Evolutionary conservation across 202 grass and related monocot species (phyloP).

Genomic region (Musa balbisiana): DNA sequence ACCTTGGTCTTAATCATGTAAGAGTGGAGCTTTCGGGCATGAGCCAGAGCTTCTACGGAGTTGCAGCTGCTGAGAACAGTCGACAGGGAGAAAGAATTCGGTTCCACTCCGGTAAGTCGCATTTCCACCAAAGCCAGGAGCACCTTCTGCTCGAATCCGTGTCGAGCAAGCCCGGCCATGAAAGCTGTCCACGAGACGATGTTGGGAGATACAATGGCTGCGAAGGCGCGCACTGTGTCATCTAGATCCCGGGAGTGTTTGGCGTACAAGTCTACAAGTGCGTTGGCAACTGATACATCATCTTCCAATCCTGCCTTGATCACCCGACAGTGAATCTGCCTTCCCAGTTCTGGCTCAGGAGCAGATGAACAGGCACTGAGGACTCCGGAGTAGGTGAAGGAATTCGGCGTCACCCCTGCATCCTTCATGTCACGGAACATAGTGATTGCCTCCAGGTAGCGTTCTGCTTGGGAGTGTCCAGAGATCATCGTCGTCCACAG

Average conservation of each 20-base stretch:
- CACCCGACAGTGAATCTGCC: conserved; percentile 49
- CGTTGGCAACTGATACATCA: conserved; percentile 50
- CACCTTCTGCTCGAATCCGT: conserved; percentile 32
- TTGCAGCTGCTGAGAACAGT: conserved; percentile 54
- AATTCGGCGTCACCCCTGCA: conserved; percentile 32
- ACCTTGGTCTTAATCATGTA: conserved; percentile 65
- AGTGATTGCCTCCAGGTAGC: conserved; percentile 30
- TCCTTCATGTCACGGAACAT: conserved; percentile 49
- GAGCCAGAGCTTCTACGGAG: conserved; percentile 26
- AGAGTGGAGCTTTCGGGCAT: conserved; percentile 49
- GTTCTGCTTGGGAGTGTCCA: conserved; percentile 32
- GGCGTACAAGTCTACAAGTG: conserved; percentile 53
- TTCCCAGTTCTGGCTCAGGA: conserved; percentile 24
- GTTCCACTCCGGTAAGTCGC: conserved; percentile 44
- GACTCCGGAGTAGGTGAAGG: conserved; percentile 56
- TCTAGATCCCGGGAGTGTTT: conserved; percentile 36
- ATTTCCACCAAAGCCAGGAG: conserved; percentile 42
- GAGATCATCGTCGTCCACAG: conserved; percentile 63
- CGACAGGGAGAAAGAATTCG: conserved; percentile 70
- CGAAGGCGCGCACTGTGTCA: conserved; percentile 37
- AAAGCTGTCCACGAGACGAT: conserved; percentile 69
- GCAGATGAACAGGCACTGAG: conserved; percentile 36
- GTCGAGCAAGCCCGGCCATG: conserved; percentile 38
- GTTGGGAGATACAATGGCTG: conserved; percentile 34
- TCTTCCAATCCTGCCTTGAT: conserved; percentile 43